Conservation (phyloP, 2,329 filamentous ascomycete species). For the Ophiosphaerella herpotricha region DNA sequence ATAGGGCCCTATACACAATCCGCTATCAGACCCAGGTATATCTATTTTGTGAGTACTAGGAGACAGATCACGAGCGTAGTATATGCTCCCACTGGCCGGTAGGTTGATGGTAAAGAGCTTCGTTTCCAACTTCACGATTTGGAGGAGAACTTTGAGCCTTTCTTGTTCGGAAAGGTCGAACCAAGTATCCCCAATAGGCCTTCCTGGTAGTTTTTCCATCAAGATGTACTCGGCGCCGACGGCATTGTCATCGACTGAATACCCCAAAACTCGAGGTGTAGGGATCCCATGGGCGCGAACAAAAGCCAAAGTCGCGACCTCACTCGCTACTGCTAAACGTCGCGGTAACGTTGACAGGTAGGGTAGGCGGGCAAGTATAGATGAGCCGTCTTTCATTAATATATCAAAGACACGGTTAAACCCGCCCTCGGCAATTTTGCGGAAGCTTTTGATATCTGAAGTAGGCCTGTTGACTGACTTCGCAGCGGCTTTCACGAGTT, state of each 20-base stretch:
- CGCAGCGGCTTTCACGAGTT: constrained; percentile 27
- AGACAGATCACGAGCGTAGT: constrained; percentile 18
- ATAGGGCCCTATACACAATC: constrained; percentile 30
- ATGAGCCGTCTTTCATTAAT: constrained; percentile 31
- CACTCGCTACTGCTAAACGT: constrained; percentile 39
- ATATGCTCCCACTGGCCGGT: constrained; percentile 33
- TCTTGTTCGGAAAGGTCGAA: constrained; percentile 25
- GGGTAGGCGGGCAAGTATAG: constrained; percentile 40
- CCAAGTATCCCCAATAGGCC: constrained; percentile 26
- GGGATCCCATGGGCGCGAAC: constrained; percentile 33
- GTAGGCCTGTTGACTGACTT: constrained; percentile 16
- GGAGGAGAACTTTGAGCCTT: constrained; percentile 19
- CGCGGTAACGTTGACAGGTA: constrained; percentile 37
- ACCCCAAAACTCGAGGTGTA: constrained; percentile 29
- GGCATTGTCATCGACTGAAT: constrained; percentile 20
- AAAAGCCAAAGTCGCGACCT: constrained; percentile 45
- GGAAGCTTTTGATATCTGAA: constrained; percentile 25
- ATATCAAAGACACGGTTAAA: constrained; percentile 44
- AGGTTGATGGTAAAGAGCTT: constrained; percentile 22
- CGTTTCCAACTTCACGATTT: constrained; percentile 24
- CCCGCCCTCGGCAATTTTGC: constrained; percentile 44
- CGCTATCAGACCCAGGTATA: constrained; percentile 13
- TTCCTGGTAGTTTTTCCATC: constrained; percentile 34
- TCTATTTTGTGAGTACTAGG: constrained; percentile 4
- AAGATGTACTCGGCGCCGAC: constrained; percentile 40